Conservation (phyloP, 768 basidiomycete genomes). For the Leccinum variicolor region DNA sequence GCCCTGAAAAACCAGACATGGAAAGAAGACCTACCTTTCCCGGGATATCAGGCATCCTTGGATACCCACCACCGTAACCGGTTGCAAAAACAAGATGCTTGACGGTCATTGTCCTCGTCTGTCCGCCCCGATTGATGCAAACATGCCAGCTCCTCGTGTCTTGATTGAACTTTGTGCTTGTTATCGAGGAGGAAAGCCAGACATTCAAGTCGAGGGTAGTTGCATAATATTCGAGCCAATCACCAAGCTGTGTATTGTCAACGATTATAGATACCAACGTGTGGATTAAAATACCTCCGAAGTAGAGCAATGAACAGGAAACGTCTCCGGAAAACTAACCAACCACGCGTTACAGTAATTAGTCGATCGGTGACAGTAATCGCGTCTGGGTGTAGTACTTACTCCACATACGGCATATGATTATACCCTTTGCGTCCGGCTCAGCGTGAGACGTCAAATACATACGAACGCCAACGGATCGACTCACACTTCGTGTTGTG, state of each 20-base stretch:
- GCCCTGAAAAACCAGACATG: too few relatives aligned
- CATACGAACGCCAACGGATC: neutral
- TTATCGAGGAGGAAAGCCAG: constrained; percentile 50
- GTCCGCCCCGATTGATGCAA: constrained; percentile 30
- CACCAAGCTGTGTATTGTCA: constrained; percentile 41
- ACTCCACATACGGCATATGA: constrained; percentile 56
- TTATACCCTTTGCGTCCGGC: constrained; percentile 38
- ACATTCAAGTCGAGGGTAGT: constrained; percentile 56
- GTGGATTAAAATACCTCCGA: constrained; percentile 37
- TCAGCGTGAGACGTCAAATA: neutral
- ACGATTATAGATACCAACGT: neutral
- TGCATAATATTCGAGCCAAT: constrained; percentile 63
- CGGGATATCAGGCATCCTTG: constrained; percentile 44
- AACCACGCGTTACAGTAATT: neutral
- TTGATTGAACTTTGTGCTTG: constrained; percentile 32
- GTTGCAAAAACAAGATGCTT: constrained; percentile 57
- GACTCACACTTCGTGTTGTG: constrained; percentile 50
- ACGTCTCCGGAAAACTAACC: constrained; percentile 48
- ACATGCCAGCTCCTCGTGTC: constrained; percentile 42
- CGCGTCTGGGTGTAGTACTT: constrained; percentile 19
- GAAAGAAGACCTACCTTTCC: constrained; percentile 33
- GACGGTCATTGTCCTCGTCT: constrained; percentile 33
- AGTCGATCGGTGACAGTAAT: neutral
- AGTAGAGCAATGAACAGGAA: constrained; percentile 50
- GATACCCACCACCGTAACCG: constrained; percentile 46